These are phyloP conservation scores for Asterella californica DNA, from an alignment of 225 moss, liverwort and hornwort species.

Conservation along the genomic window DNA sequence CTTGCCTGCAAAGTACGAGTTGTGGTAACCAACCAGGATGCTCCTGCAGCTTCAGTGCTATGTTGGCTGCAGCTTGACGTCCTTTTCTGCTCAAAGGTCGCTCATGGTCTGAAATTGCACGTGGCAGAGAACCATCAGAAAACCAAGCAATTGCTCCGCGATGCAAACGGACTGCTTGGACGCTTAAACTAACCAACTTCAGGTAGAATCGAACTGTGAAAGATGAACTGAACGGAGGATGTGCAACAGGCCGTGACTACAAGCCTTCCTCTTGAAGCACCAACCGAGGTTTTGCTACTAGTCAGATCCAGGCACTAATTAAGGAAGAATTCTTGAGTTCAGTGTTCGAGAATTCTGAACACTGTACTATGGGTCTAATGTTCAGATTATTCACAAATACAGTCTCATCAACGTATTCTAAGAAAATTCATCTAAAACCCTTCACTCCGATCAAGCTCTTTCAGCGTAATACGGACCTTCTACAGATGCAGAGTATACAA, in stretches of 20 bases:
- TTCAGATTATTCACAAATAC: too few relatives aligned
- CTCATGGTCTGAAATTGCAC: constrained; percentile 66
- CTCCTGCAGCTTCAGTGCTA: constrained; percentile 68
- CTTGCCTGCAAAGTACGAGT: constrained; percentile 92
- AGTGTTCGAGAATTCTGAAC: too few relatives aligned
- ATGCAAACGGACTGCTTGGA: not conserved
- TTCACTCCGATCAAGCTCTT: not conserved
- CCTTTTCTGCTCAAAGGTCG: constrained; percentile 90
- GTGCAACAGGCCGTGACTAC: too few relatives aligned
- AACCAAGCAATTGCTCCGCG: not conserved
- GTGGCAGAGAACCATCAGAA: not conserved
- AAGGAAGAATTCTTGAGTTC: too few relatives aligned
- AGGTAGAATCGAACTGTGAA: too few relatives aligned
- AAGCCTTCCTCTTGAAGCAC: too few relatives aligned
- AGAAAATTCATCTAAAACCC: not conserved
- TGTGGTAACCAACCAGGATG: constrained; percentile 72
- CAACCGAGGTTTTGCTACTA: too few relatives aligned
- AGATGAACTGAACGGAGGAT: too few relatives aligned
- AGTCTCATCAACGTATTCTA: too few relatives aligned
- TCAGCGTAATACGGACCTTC: not conserved
- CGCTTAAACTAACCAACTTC: too few relatives aligned
- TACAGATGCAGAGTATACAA: not conserved
- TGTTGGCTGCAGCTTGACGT: constrained; percentile 78
- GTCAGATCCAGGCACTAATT: too few relatives aligned
- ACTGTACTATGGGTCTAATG: too few relatives aligned